These are phyloP conservation scores for Trichoderma arundinaceum DNA, from an alignment of 2,329 filamentous ascomycete genomes.

Conservation along the genomic window DNA sequence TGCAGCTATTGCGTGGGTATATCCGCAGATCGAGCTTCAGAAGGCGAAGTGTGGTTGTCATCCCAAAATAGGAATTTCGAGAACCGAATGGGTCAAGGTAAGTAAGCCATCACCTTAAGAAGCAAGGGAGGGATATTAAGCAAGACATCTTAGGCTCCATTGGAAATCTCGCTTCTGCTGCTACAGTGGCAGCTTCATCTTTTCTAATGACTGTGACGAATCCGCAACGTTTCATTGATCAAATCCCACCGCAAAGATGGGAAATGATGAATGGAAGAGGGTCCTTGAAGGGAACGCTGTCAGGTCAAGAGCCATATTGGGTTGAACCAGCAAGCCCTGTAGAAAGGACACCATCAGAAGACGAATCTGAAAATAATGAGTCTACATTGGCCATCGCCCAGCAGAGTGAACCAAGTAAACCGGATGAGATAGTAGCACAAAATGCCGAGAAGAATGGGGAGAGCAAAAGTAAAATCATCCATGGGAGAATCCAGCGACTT, in stretches of 20 bases:
- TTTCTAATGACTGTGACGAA: slow-evolving; percentile 52
- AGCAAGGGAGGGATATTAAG: not conserved
- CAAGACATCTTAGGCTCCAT: slow-evolving; percentile 34
- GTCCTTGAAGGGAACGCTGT: not conserved
- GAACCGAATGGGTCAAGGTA: slow-evolving; percentile 49
- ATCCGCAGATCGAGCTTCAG: slow-evolving; percentile 47
- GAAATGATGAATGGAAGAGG: slow-evolving; percentile 5
- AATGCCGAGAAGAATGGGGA: not conserved
- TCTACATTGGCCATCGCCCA: not conserved
- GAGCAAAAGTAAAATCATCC: slow-evolving; percentile 34
- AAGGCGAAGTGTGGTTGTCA: slow-evolving; percentile 51
- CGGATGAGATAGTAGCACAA: not conserved
- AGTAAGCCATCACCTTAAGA: not conserved
- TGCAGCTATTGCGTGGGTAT: slow-evolving; percentile 54
- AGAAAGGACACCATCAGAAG: not conserved
- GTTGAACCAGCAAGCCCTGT: slow-evolving; percentile 14
- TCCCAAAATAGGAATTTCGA: slow-evolving; percentile 53
- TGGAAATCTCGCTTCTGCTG: slow-evolving; percentile 52
- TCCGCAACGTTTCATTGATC: slow-evolving; percentile 37
- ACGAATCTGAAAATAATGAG: not conserved
- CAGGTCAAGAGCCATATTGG: slow-evolving; percentile 2
- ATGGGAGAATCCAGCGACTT: slow-evolving; percentile 47
- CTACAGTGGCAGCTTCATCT: slow-evolving; percentile 53
- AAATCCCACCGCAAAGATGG: slow-evolving; percentile 21
- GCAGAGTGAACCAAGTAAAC: not conserved